Conservation (phyloP, 2,329 filamentous ascomycete species). For the Cercospora sp. region DNA sequence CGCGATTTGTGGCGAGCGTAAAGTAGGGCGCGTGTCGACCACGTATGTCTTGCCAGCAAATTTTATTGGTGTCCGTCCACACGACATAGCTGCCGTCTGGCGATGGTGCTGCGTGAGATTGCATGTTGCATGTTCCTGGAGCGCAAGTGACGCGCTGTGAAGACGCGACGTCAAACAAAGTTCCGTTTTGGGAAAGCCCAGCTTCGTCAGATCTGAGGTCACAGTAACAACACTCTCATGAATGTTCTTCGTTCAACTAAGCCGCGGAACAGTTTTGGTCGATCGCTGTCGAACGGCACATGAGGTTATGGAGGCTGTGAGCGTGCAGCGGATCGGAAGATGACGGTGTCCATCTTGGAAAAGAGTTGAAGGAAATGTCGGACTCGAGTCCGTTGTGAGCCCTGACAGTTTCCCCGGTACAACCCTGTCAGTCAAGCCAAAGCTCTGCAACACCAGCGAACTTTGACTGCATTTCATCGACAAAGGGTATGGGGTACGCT, state of each 20-base stretch:
- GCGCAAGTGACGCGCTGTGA: background rate
- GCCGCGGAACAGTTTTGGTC: background rate
- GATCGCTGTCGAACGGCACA: background rate
- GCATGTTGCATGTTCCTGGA: slow-evolving; percentile 13
- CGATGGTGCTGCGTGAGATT: slow-evolving; percentile 18
- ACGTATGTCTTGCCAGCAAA: slow-evolving; percentile 18
- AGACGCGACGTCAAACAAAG: slow-evolving; percentile 1
- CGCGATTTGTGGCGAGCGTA: slow-evolving; percentile 8
- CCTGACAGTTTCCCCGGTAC: background rate
- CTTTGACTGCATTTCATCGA: background rate
- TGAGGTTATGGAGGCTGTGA: background rate
- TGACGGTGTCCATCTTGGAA: background rate
- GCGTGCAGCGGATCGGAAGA: background rate
- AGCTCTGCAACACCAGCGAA: background rate
- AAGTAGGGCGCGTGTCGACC: slow-evolving; percentile 11
- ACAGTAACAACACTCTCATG: background rate
- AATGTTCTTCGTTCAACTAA: background rate
- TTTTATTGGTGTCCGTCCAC: slow-evolving; percentile 15
- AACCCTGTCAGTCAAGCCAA: background rate
- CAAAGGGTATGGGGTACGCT: background rate
- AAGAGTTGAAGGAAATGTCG: background rate
- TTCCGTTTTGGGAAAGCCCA: background rate
- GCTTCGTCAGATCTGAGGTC: background rate
- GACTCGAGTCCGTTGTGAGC: background rate
- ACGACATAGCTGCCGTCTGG: slow-evolving; percentile 20